Base-by-base conservation (phyloP, 257 asterid genomes). In the Oldenlandia corymbosa region DNA sequence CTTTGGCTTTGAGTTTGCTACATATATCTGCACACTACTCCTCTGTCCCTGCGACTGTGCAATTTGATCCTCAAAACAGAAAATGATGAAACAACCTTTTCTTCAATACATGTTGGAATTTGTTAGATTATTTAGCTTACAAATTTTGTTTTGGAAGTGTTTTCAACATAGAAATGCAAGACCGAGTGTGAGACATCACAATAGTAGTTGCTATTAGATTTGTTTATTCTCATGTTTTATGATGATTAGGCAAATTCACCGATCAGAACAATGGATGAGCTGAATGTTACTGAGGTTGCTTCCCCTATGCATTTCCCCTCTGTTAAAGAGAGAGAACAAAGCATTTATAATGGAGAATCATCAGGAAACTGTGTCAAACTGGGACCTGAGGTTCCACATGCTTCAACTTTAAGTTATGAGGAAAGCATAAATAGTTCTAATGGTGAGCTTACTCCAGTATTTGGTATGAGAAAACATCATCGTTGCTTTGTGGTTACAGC, bases 171-270 rank as follows among this genome's bases (percentile, higher is more conserved):
- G 37, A 53, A 52, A 7, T 30, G 60, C 4, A 18, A 2, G 42
- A 34, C 39, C 9, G 4, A 9, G 17, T 17, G 31, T 17, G 17
- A 10, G 18, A 53, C 16, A n/a, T 17, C 24, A 5, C 45, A 42
- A 2, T n/a, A 31, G 6, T 14, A 26, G 1, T 1, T 45, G 47
- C 62, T 10, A 10, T 28, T 21, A 20, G 18, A 10, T 47, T 34
- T 58, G 21, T 34, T 12, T 1, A 10, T 42, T 58, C 30, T 47
- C 30, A 67, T 20, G 49, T 56, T 57, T 70, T 50, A 46, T 73
- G 67, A 42, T 75, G 74, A 74, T 58, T 82, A 92, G 97, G 99
- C 99, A 34, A 89, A 85, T 81, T 87, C 99, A 72, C 96, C 97
- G 53, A 75, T 92, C 72, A 82, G 82, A 84, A 74, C 78, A 13